Conservation (phyloP, 1,139 yeast genomes). For the Nadsonia starkeyi-henricii region DNA sequence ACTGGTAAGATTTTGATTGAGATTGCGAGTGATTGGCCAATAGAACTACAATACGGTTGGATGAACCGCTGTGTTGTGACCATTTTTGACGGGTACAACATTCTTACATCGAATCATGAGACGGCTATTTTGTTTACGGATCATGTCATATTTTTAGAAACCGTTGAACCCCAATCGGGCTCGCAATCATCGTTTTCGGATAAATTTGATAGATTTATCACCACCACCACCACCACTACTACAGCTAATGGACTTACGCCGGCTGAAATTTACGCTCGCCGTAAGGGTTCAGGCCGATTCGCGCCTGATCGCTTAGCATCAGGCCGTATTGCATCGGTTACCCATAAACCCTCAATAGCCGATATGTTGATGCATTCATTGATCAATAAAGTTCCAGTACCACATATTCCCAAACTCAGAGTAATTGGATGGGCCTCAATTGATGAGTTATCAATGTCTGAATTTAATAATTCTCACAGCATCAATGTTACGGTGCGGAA, state of each 20-base stretch:
- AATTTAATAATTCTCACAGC: conserved; percentile 13
- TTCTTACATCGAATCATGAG: conserved; percentile 28
- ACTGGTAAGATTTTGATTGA: conserved; percentile 81
- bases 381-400: conserved; percentile 71
- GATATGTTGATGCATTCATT: conserved; percentile 83
- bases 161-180: conserved; percentile 21
- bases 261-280: background rate
- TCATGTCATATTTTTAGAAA: conserved; percentile 46
- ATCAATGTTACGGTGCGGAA: conserved; percentile 10
- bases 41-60: conserved; percentile 82
- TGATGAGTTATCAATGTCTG: conserved; percentile 29
- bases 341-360: conserved; percentile 48
- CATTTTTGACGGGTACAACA: conserved; percentile 47
- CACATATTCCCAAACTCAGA: conserved; percentile 50
- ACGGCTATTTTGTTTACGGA: conserved; percentile 72
- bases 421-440: conserved; percentile 61
- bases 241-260: conserved; percentile 22
- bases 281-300: background rate
- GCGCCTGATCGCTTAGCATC: too few species aligned
- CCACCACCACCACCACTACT: conserved; percentile 71
- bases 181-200: conserved; percentile 60
- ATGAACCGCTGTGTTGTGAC: conserved; percentile 71
- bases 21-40: conserved; percentile 76
- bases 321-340: conserved; percentile 18
- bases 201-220: conserved; percentile 69